Evolutionary conservation across 768 basidiomycete genomes (phyloP).

Genomic region (Boletus rubropictus): DNA sequence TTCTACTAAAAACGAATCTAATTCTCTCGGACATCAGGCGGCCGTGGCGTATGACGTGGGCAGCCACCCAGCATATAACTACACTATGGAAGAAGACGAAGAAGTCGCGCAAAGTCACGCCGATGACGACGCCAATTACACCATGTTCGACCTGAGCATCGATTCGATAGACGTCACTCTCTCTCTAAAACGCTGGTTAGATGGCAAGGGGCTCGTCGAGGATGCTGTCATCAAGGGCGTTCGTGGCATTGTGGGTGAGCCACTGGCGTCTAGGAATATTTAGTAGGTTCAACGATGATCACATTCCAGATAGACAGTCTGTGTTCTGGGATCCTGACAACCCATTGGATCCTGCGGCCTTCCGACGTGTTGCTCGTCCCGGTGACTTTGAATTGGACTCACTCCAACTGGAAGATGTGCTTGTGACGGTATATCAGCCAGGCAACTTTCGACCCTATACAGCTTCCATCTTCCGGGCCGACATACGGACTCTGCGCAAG

Average conservation of each 20-base stretch:
- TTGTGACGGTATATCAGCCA: slow-evolving; percentile 93
- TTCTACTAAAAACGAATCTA: slow-evolving; percentile 14
- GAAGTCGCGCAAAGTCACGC: slow-evolving; percentile 25
- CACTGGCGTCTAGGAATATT: neutral
- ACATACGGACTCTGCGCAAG: slow-evolving; percentile 77
- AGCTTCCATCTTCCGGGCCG: slow-evolving; percentile 89
- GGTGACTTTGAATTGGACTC: slow-evolving; percentile 93
- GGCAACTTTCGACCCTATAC: slow-evolving; percentile 88
- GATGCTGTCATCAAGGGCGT: slow-evolving; percentile 93
- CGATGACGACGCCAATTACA: slow-evolving; percentile 65
- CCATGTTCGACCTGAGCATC: slow-evolving; percentile 89
- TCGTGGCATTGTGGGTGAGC: slow-evolving; percentile 82
- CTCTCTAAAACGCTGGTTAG: slow-evolving; percentile 87
- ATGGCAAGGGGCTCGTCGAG: slow-evolving; percentile 89
- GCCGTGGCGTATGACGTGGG: slow-evolving; percentile 73
- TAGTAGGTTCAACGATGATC: neutral
- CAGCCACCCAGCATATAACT: slow-evolving; percentile 68
- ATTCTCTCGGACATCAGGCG: slow-evolving; percentile 42
- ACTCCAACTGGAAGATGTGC: slow-evolving; percentile 85
- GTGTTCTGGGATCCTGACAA: slow-evolving; percentile 83
- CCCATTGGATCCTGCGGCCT: slow-evolving; percentile 73
- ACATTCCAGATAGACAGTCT: slow-evolving; percentile 68
- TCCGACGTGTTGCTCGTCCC: slow-evolving; percentile 63
- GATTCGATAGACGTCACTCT: slow-evolving; percentile 95
- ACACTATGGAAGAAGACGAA: slow-evolving; percentile 56